Evolutionary conservation across 176 grass and related monocot genomes (phyloP).

Genomic region (Aechmea fasciata): DNA sequence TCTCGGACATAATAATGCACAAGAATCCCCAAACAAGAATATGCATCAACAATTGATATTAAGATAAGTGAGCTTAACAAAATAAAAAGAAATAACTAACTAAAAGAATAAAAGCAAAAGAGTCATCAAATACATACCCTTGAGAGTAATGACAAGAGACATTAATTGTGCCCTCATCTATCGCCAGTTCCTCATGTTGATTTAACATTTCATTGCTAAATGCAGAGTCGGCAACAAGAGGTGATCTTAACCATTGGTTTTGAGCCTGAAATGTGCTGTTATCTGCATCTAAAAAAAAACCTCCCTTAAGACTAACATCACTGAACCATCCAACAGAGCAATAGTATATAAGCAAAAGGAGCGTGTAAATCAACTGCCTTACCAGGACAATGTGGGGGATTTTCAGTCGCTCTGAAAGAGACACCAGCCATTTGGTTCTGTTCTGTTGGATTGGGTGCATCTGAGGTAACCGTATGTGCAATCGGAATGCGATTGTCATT

Average conservation of each 20-base stretch:
- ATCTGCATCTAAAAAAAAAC: constrained; percentile 29
- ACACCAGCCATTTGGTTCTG: constrained; percentile 30
- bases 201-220: constrained; percentile 43
- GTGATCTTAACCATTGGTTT: constrained; percentile 37
- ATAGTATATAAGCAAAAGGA: constrained; percentile 12
- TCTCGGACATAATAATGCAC: background rate
- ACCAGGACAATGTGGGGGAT: constrained; percentile 33
- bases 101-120: background rate
- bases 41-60: background rate
- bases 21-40: background rate
- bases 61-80: background rate
- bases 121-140: constrained; percentile 47
- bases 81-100: constrained; percentile 1
- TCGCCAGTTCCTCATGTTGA: constrained; percentile 43
- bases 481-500: constrained; percentile 34
- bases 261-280: constrained; percentile 40
- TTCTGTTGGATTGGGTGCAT: constrained; percentile 42
- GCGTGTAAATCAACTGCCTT: constrained; percentile 17
- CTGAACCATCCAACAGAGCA: constrained; percentile 12
- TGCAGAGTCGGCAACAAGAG: constrained; percentile 42
- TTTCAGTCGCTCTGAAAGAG: constrained; percentile 43
- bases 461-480: constrained; percentile 43
- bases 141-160: constrained; percentile 80
- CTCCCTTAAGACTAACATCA: constrained; percentile 12
- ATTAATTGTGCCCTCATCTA: constrained; percentile 84